Percentiles rank a stretch among this genome's conserved stretches.
Conservation (phyloP, 164 flowering plant genomes). For the Sedum album region DNA sequence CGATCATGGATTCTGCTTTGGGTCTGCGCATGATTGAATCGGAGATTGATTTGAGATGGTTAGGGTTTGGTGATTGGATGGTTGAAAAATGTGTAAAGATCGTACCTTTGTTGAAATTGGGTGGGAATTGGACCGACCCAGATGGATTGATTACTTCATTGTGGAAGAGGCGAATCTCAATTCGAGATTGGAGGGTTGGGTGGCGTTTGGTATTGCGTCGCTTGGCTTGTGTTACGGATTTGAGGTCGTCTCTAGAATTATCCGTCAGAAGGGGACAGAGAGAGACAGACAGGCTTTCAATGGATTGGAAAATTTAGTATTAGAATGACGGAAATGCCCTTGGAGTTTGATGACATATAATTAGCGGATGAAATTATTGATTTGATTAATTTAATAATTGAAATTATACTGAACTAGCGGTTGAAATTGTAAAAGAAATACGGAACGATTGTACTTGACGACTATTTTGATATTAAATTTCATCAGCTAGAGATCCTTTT, state of each 20-base stretch:
- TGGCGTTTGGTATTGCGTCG: not conserved
- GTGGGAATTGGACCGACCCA: conserved; percentile 5
- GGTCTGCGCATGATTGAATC: conserved; percentile 1
- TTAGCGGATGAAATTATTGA: too few relatives aligned
- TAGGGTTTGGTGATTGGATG: not conserved
- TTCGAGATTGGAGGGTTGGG: not conserved
- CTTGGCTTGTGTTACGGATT: not conserved
- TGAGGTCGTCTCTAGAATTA: not conserved
- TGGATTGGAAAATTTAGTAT: not conserved
- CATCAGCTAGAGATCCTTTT: too few relatives aligned
- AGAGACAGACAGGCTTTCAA: not conserved
- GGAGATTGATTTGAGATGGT: not conserved
- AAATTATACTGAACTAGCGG: too few relatives aligned
- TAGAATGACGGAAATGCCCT: not conserved
- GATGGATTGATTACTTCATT: not conserved
- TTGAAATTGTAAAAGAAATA: too few relatives aligned
- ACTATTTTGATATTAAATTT: too few relatives aligned
- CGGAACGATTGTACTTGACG: too few relatives aligned
- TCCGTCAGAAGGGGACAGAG: not conserved
- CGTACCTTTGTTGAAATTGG: not conserved
- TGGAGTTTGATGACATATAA: not conserved
- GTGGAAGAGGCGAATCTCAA: not conserved
- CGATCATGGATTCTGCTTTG: not conserved
- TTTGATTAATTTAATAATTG: too few relatives aligned
- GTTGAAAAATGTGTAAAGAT: not conserved